phyloP scores from a whole-genome alignment of 2,329 filamentous ascomycete species.

The Fonsecaea pugnacius region DNA sequence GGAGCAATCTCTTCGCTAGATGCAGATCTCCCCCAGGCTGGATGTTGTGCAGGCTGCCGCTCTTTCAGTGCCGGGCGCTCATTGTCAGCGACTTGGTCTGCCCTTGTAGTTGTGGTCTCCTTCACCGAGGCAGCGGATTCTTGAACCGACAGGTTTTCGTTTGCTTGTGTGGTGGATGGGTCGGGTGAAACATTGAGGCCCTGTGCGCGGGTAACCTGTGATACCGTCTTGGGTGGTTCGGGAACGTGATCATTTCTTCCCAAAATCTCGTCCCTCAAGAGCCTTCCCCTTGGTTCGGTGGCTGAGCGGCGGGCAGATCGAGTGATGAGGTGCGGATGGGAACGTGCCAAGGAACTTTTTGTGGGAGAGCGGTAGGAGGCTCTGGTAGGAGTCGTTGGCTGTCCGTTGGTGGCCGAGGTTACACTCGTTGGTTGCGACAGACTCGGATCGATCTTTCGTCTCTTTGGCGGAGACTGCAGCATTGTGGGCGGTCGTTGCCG shows the following conservation, averaged over 20 bases:
- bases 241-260: neutral
- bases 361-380: conserved; percentile 38
- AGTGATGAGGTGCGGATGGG: conserved; percentile 35
- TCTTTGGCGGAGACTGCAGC: conserved; percentile 30
- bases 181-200: neutral
- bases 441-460: conserved; percentile 20
- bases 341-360: conserved; percentile 38
- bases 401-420: neutral
- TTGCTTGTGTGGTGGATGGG: neutral
- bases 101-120: neutral
- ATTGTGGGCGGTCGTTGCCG: conserved; percentile 19
- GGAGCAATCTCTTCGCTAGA: conserved; percentile 12
- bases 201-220: neutral
- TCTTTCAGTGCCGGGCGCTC: conserved; percentile 14
- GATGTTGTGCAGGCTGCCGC: neutral
- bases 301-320: conserved; percentile 18
- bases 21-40: neutral
- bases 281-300: conserved; percentile 23
- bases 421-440: neutral
- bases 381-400: conserved; percentile 33
- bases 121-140: neutral
- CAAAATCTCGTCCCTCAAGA: conserved; percentile 30
- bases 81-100: neutral
- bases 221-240: neutral
- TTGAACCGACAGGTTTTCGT: conserved; percentile 1